Percentiles rank a stretch among this genome's conserved stretches.
These are phyloP conservation scores for Rickenella mellea DNA, from an alignment of 768 basidiomycete species.

Conservation along the genomic window DNA sequence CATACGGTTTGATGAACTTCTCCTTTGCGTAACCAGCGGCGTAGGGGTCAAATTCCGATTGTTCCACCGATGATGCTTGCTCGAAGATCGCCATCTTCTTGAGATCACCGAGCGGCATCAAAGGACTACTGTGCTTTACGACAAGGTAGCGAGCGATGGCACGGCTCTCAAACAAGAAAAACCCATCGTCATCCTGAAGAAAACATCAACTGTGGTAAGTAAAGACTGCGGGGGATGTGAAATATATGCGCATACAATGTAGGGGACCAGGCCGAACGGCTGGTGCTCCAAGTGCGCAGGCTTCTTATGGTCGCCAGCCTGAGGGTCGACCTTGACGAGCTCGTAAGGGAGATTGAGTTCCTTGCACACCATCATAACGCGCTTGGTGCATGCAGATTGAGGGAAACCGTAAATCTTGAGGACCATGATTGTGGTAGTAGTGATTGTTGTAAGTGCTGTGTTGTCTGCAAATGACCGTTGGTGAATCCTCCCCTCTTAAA, in stretches of 20 bases:
- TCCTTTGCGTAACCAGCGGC: slow-evolving; percentile 35
- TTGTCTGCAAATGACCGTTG: no score
- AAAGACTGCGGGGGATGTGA: no score
- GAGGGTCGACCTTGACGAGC: slow-evolving; percentile 32
- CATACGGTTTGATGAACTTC: slow-evolving; percentile 40
- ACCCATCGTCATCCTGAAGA: slow-evolving; percentile 46
- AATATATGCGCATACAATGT: slow-evolving; percentile 39
- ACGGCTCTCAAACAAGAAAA: slow-evolving; percentile 52
- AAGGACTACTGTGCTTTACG: slow-evolving; percentile 41
- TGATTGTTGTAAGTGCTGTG: no score
- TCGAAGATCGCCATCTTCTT: slow-evolving; percentile 29
- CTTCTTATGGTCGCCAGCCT: slow-evolving; percentile 36
- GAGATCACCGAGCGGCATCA: slow-evolving; percentile 38
- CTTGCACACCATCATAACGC: slow-evolving; percentile 39
- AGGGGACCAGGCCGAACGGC: slow-evolving; percentile 58
- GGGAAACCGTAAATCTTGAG: slow-evolving; percentile 25
- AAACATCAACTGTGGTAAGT: no score
- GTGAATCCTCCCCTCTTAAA: no score
- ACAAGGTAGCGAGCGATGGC: slow-evolving; percentile 54
- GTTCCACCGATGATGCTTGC: slow-evolving; percentile 33
- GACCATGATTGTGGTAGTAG: no score
- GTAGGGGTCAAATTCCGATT: slow-evolving; percentile 40
- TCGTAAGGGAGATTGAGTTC: slow-evolving; percentile 53
- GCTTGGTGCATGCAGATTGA: slow-evolving; percentile 37
- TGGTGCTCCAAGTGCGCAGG: slow-evolving; percentile 35